These are phyloP conservation scores for Trichoderma polysporum DNA, from an alignment of 2,329 filamentous ascomycete species.

Conservation along the genomic window DNA sequence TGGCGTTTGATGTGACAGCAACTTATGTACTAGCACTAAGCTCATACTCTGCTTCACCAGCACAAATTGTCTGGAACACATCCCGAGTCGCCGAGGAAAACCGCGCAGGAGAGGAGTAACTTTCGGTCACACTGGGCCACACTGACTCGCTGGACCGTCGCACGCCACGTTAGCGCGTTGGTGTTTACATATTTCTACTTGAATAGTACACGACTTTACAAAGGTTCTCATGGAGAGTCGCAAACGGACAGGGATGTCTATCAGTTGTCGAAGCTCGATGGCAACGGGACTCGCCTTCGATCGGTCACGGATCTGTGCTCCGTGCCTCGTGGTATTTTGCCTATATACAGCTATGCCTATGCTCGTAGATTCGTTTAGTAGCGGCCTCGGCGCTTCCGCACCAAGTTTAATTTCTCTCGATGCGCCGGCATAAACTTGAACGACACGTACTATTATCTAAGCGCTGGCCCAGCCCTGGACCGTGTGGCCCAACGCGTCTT, in stretches of 20 bases:
- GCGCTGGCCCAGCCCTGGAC: background rate
- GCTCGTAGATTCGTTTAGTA: background rate
- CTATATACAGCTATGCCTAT: too few species aligned
- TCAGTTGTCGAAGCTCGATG: background rate
- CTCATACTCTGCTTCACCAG: too few species aligned
- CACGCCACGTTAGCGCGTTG: slow-evolving; percentile 1
- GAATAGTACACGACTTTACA: background rate
- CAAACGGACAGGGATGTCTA: background rate
- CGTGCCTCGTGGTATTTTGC: background rate
- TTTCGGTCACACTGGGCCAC: background rate
- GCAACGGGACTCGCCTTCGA: background rate
- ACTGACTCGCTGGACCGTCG: slow-evolving; percentile 15
- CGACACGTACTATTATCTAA: background rate
- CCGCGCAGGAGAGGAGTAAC: background rate
- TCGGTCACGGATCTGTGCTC: slow-evolving; percentile 1
- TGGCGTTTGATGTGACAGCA: background rate
- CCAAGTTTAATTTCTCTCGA: background rate
- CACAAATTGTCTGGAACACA: background rate
- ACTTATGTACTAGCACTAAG: background rate
- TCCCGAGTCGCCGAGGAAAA: slow-evolving; percentile 3
- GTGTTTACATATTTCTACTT: too few species aligned
- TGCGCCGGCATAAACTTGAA: background rate
- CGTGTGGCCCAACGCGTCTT: background rate
- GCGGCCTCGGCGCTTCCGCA: slow-evolving; percentile 7
- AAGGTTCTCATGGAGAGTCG: background rate